Conservation (phyloP, 768 basidiomycete genomes). For the Psilocybe tampanensis region DNA sequence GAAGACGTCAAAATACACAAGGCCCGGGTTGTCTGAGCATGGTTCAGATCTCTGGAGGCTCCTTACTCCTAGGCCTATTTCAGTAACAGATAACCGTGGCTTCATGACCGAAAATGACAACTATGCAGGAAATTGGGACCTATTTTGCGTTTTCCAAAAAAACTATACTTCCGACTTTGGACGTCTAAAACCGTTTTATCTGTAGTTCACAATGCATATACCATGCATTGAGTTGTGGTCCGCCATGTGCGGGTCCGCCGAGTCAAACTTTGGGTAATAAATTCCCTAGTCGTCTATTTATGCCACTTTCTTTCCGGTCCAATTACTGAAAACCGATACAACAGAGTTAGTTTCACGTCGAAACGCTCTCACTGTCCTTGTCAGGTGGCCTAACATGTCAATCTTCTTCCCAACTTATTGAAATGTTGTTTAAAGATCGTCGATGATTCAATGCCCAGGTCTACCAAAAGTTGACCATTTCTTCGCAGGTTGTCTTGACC, state of each 20-base stretch:
- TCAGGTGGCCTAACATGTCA: slow-evolving; percentile 3
- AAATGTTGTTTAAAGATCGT: neutral
- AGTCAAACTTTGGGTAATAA: neutral
- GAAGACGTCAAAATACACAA: slow-evolving; percentile 94
- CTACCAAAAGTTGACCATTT: neutral
- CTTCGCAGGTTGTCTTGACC: neutral
- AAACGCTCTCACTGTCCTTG: slow-evolving; percentile 3
- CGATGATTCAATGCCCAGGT: neutral
- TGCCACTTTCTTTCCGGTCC: neutral
- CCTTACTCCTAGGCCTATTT: neutral
- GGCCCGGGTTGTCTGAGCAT: slow-evolving; percentile 44
- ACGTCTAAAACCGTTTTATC: slow-evolving; percentile 6
- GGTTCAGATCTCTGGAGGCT: neutral
- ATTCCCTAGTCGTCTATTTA: slow-evolving; percentile 11
- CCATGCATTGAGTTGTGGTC: neutral
- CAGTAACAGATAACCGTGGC: neutral
- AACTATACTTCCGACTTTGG: slow-evolving; percentile 18
- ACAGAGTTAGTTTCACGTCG: slow-evolving; percentile 10
- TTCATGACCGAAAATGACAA: neutral
- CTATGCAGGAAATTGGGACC: neutral
- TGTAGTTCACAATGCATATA: slow-evolving; percentile 20
- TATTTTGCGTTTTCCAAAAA: slow-evolving; percentile 6
- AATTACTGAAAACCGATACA: slow-evolving; percentile 10
- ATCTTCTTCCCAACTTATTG: neutral
- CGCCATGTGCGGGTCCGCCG: slow-evolving; percentile 23